Evolutionary conservation across 352 stramenopile species (phyloP).

Genomic region (Pythium diclinum): DNA sequence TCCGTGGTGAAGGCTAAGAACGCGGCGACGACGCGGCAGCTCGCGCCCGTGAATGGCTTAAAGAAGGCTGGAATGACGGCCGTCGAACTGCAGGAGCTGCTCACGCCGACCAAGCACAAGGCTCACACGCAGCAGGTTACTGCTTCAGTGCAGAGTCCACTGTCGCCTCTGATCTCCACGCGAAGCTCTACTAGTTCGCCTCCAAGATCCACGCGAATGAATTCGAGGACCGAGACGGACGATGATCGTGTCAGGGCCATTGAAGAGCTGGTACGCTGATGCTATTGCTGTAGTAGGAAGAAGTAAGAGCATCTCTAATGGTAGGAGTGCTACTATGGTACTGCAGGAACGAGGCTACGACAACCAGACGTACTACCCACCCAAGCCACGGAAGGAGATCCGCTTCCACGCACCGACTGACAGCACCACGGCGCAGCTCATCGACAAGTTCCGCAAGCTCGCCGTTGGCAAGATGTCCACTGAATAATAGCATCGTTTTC

Average conservation of each 20-base stretch:
- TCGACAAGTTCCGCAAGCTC: slow-evolving; percentile 83
- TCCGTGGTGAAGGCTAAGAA: slow-evolving; percentile 25
- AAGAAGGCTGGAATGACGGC: slow-evolving; percentile 62
- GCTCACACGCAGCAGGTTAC: not conserved
- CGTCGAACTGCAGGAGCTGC: slow-evolving; percentile 51
- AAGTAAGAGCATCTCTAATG: not conserved
- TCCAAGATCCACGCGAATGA: slow-evolving; percentile 5
- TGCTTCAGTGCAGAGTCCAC: not conserved
- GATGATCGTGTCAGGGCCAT: not conserved
- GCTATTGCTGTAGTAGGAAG: not conserved
- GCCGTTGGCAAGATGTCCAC: slow-evolving; percentile 55
- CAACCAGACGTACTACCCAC: slow-evolving; percentile 55
- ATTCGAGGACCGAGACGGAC: slow-evolving; percentile 1
- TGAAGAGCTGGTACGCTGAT: slow-evolving; percentile 9
- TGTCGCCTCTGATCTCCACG: not conserved
- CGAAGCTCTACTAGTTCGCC: slow-evolving; percentile 7
- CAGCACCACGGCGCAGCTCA: slow-evolving; percentile 61
- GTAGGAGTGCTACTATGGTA: not conserved
- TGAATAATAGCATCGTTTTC: not conserved
- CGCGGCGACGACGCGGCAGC: slow-evolving; percentile 17
- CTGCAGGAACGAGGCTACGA: slow-evolving; percentile 45
- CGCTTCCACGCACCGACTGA: slow-evolving; percentile 52
- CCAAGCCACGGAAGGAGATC: slow-evolving; percentile 41
- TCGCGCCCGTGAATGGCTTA: slow-evolving; percentile 25
- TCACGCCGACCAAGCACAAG: slow-evolving; percentile 38